Percentiles rank a stretch among this genome's conserved stretches.
Conservation (phyloP, 2,329 filamentous ascomycete genomes). For the Amylocarpus encephaloides region DNA sequence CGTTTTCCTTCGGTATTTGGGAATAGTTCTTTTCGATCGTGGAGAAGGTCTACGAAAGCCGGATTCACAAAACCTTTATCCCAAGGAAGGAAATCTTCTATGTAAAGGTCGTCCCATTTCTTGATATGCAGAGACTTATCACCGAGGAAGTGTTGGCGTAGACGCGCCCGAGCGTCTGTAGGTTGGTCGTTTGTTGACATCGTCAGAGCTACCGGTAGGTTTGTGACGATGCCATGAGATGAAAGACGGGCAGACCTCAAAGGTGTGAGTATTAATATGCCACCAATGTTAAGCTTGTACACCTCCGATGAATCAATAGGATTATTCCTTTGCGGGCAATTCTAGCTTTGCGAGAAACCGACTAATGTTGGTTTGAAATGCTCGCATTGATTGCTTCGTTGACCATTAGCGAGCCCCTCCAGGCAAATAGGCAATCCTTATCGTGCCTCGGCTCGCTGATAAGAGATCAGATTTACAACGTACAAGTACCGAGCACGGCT, state of each 20-base stretch:
- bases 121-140: conserved; percentile 16
- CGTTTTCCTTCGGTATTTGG: conserved; percentile 10
- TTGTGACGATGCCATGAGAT: not conserved
- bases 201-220: not conserved
- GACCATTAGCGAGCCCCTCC: not conserved
- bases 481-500: not conserved
- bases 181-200: conserved; percentile 14
- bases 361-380: no score
- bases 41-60: conserved; percentile 48
- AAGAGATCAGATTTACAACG: not conserved
- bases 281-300: no score
- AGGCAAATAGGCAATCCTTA: not conserved
- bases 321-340: no score
- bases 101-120: conserved; percentile 45
- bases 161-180: conserved; percentile 20
- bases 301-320: no score
- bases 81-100: conserved; percentile 43
- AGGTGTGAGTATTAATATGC: no score
- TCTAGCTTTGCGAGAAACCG: no score
- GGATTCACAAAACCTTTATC: conserved; percentile 48
- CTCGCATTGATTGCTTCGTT: not conserved
- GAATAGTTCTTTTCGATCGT: conserved; percentile 41
- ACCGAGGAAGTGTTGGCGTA: conserved; percentile 24
- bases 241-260: not conserved
- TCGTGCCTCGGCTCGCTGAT: conserved; percentile 8